These are phyloP conservation scores for Xylaria acuta DNA, from an alignment of 495 filamentous ascomycete genomes.

Conservation along the genomic window DNA sequence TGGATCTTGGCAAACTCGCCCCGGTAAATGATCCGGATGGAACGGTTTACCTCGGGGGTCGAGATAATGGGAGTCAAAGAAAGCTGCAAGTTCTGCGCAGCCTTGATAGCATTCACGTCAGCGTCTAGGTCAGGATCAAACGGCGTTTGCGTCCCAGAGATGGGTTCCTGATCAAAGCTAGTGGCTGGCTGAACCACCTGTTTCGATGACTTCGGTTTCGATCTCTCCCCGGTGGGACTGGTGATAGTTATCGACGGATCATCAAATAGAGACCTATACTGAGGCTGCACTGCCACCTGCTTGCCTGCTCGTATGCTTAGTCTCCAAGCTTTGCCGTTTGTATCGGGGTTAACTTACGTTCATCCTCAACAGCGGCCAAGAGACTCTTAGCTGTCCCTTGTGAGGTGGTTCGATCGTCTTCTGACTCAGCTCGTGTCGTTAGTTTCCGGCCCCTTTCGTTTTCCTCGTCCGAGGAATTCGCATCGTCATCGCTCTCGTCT, in stretches of 20 bases:
- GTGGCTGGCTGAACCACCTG: slow-evolving; percentile 79
- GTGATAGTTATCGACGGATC: slow-evolving; percentile 71
- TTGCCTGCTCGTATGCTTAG: slow-evolving; percentile 45
- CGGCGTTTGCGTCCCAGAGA: slow-evolving; percentile 75
- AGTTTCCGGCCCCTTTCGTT: slow-evolving; percentile 57
- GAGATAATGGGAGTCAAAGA: slow-evolving; percentile 78
- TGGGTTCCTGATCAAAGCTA: slow-evolving; percentile 71
- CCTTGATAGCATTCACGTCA: slow-evolving; percentile 80
- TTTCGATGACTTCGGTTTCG: slow-evolving; percentile 59
- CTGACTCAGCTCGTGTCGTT: slow-evolving; percentile 45
- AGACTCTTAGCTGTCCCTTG: slow-evolving; percentile 58
- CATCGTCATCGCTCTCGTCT: slow-evolving; percentile 62
- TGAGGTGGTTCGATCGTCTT: slow-evolving; percentile 35
- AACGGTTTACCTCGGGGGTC: slow-evolving; percentile 75
- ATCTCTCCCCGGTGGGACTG: slow-evolving; percentile 62
- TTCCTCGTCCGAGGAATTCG: slow-evolving; percentile 57
- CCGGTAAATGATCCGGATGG: slow-evolving; percentile 85
- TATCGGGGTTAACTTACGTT: slow-evolving; percentile 63
- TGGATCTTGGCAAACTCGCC: slow-evolving; percentile 80
- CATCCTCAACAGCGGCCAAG: slow-evolving; percentile 75
- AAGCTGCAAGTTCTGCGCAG: slow-evolving; percentile 83
- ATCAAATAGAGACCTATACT: slow-evolving; percentile 62
- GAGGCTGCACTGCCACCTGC: slow-evolving; percentile 48
- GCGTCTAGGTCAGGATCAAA: slow-evolving; percentile 86
- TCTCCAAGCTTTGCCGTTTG: neutral